Percentiles rank a stretch among this genome's conserved stretches.
phyloP scores from a whole-genome alignment of 345 rosid species.

The Euphorbia peplus region DNA sequence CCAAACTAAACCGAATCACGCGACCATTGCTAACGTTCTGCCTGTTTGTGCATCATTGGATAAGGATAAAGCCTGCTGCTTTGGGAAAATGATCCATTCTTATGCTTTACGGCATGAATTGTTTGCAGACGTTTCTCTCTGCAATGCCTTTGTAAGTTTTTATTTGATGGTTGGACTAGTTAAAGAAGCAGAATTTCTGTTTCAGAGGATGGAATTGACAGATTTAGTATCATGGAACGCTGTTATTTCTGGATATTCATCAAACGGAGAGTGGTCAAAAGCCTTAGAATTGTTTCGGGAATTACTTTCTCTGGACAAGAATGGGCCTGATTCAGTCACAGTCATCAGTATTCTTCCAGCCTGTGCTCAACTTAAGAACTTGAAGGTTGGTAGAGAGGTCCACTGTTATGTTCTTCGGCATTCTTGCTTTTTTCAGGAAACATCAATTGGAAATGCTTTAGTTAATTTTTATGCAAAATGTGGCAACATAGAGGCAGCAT shows the following conservation, averaged over 20 bases:
- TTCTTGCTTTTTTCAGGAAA: slow-evolving; percentile 35
- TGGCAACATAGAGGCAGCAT: slow-evolving; percentile 47
- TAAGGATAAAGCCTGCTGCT: slow-evolving; percentile 30
- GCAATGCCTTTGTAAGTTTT: slow-evolving; percentile 73
- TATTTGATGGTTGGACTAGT: slow-evolving; percentile 57
- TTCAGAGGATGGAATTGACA: slow-evolving; percentile 52
- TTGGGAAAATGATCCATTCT: slow-evolving; percentile 67
- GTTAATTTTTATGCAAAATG: slow-evolving; percentile 67
- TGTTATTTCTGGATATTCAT: slow-evolving; percentile 64
- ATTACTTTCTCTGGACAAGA: slow-evolving; percentile 35
- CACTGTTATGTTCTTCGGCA: slow-evolving; percentile 47
- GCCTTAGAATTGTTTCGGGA: slow-evolving; percentile 55
- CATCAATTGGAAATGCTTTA: slow-evolving; percentile 46
- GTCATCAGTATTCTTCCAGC: slow-evolving; percentile 62
- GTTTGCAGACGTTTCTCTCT: slow-evolving; percentile 45
- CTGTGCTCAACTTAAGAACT: slow-evolving; percentile 48
- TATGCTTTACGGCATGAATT: slow-evolving; percentile 52
- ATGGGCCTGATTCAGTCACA: slow-evolving; percentile 61
- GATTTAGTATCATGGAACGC: slow-evolving; percentile 92
- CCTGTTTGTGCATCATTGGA: slow-evolving; percentile 58
- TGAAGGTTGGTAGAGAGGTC: slow-evolving; percentile 47
- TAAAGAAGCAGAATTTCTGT: slow-evolving; percentile 56
- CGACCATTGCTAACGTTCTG: slow-evolving; percentile 54
- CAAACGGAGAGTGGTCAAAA: slow-evolving; percentile 54
- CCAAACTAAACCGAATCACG: slow-evolving; percentile 48